A percentile compares a stretch with the other conserved stretches of the same genome.
Conservation (phyloP, 2,329 filamentous ascomycete species). For the Neonectria ditissima region DNA sequence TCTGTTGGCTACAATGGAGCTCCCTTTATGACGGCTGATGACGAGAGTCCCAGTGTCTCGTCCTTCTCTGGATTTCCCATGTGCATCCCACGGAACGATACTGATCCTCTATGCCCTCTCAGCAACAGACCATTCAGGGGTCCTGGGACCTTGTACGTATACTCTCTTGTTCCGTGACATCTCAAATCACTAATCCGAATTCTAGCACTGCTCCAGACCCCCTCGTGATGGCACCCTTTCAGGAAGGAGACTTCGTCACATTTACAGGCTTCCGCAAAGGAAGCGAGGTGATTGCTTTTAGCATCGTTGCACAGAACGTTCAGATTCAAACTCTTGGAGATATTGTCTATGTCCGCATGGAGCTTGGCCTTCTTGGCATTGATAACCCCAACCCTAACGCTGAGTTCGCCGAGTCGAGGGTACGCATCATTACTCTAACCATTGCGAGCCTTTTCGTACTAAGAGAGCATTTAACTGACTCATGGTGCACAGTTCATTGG, state of each 20-base stretch:
- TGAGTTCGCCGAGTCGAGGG: conserved; percentile 52
- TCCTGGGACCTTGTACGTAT: conserved; percentile 47
- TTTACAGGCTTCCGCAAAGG: conserved; percentile 49
- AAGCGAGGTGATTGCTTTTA: conserved; percentile 50
- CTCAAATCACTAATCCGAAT: not conserved
- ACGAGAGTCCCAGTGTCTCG: conserved; percentile 59
- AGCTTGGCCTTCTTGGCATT: conserved; percentile 51
- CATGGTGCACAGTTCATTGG: conserved; percentile 46
- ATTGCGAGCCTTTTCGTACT: not conserved
- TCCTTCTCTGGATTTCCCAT: conserved; percentile 64
- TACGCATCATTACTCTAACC: conserved; percentile 29
- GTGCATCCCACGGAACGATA: conserved; percentile 59
- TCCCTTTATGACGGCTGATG: conserved; percentile 61
- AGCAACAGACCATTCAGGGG: conserved; percentile 50
- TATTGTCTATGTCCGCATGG: conserved; percentile 52
- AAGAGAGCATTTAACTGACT: not conserved
- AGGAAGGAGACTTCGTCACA: conserved; percentile 52
- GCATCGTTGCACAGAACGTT: conserved; percentile 52
- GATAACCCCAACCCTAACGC: conserved; percentile 50
- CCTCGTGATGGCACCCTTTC: conserved; percentile 52
- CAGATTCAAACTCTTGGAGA: conserved; percentile 50
- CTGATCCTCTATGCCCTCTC: conserved; percentile 51
- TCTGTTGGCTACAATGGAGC: conserved; percentile 51
- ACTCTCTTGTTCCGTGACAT: not conserved
- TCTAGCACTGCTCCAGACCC: conserved; percentile 50